Percentiles rank a stretch among this genome's conserved stretches.
Conservation (phyloP, 768 basidiomycete genomes). For the Russula ochroleuca region DNA sequence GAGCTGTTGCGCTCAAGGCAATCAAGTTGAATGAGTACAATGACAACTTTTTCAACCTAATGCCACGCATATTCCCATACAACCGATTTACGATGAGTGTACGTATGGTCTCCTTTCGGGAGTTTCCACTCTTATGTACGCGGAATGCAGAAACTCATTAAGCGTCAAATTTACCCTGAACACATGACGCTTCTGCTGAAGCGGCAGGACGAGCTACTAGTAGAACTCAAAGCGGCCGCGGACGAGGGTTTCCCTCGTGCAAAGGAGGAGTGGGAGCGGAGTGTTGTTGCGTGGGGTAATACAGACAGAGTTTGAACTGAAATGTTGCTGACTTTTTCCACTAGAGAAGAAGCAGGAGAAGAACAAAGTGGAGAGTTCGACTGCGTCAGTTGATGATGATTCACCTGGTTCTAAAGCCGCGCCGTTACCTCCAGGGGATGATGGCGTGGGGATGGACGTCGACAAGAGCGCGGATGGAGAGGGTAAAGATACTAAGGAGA, state of each 20-base stretch:
- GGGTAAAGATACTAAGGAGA: slow-evolving; percentile 35
- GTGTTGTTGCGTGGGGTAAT: slow-evolving; percentile 62
- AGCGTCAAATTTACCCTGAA: slow-evolving; percentile 76
- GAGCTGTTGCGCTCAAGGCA: slow-evolving; percentile 69
- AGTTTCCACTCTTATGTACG: neutral
- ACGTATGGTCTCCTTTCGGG: slow-evolving; percentile 31
- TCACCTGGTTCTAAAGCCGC: slow-evolving; percentile 32
- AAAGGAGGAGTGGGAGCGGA: slow-evolving; percentile 73
- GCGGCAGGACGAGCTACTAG: slow-evolving; percentile 64
- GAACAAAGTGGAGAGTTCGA: slow-evolving; percentile 35
- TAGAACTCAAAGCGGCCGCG: slow-evolving; percentile 57
- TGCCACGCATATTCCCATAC: slow-evolving; percentile 87
- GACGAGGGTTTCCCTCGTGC: slow-evolving; percentile 63
- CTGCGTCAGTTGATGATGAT: slow-evolving; percentile 31
- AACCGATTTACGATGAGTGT: slow-evolving; percentile 94
- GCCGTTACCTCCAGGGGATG: slow-evolving; percentile 28
- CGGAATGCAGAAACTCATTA: slow-evolving; percentile 75
- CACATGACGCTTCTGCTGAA: slow-evolving; percentile 63
- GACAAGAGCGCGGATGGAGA: slow-evolving; percentile 34
- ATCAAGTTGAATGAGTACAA: slow-evolving; percentile 85
- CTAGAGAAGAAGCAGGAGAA: slow-evolving; percentile 46
- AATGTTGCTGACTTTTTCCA: neutral
- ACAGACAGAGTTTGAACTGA: no score
- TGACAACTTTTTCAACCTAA: slow-evolving; percentile 84
- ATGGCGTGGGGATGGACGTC: slow-evolving; percentile 26